A percentile compares a stretch with the other conserved stretches of the same genome.
Evolutionary conservation across 2,329 filamentous ascomycete genomes (phyloP).

Genomic region (Grosmannia clavigera): DNA sequence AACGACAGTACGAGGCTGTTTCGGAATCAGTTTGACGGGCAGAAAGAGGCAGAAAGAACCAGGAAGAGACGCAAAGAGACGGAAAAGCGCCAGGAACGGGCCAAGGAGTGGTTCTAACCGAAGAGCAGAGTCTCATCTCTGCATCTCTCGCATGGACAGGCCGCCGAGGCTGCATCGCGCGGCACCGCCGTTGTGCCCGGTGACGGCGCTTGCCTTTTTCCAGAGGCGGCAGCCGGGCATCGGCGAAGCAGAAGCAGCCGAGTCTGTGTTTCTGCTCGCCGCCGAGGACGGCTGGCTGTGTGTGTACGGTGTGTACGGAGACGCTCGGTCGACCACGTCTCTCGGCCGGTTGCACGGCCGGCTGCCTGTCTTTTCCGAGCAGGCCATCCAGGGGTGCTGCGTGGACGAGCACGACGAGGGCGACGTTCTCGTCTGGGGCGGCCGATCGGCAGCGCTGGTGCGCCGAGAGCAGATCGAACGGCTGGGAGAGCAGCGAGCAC

Average conservation of each 20-base stretch:
- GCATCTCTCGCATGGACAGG: not conserved
- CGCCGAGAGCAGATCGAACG: conserved; percentile 19
- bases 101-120: no score
- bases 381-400: conserved; percentile 64
- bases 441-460: conserved; percentile 39
- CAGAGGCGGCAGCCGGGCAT: conserved; percentile 8
- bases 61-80: no score
- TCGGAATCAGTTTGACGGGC: no score
- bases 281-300: conserved; percentile 48
- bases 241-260: not conserved
- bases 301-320: conserved; percentile 27
- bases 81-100: no score
- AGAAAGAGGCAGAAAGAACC: no score
- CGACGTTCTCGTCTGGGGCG: conserved; percentile 57
- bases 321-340: not conserved
- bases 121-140: not conserved
- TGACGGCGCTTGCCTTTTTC: conserved; percentile 48
- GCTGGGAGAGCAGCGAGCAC: conserved; percentile 15
- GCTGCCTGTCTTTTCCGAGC: conserved; percentile 47
- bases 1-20: not conserved
- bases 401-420: conserved; percentile 17
- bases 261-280: conserved; percentile 28
- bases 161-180: conserved; percentile 1
- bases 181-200: conserved; percentile 31
- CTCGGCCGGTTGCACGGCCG: conserved; percentile 19